phyloP scores from a whole-genome alignment of 225 moss, liverwort and hornwort genomes.

The Thuidium tamariscinum region DNA sequence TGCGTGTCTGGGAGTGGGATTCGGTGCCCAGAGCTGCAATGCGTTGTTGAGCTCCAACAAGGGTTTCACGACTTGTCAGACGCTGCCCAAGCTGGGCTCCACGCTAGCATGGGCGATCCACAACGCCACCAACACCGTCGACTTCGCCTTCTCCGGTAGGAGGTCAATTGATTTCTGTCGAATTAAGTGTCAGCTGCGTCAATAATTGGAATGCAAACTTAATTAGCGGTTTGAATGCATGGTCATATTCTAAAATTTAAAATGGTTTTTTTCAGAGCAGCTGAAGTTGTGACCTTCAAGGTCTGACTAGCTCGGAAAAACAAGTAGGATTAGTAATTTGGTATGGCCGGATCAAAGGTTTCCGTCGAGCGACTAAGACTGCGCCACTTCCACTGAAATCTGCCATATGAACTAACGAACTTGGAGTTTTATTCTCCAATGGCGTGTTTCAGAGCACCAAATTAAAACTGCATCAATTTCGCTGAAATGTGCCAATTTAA shows the following conservation, averaged over 20 bases:
- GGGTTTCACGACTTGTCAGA: conserved; percentile 24
- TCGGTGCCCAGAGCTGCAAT: not conserved
- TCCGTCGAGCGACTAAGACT: not conserved
- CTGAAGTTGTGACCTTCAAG: not conserved
- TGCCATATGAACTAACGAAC: not conserved
- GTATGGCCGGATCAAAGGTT: not conserved
- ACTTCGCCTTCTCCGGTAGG: conserved; percentile 50
- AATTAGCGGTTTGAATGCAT: not conserved
- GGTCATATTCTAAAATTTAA: not conserved
- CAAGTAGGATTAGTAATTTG: too few species aligned
- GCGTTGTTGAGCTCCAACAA: conserved; percentile 2
- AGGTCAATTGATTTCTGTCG: not conserved
- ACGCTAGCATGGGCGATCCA: conserved; percentile 53
- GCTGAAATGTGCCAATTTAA: not conserved
- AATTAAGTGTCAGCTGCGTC: not conserved
- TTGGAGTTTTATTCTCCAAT: not conserved
- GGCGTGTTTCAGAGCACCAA: not conserved
- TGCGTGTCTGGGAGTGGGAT: not conserved
- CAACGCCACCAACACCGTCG: conserved; percentile 21
- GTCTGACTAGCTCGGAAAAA: not conserved
- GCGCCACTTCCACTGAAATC: not conserved
- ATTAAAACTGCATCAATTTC: not conserved
- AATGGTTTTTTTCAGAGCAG: not conserved
- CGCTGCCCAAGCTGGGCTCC: conserved; percentile 20
- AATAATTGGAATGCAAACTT: not conserved